Evolutionary conservation across 2,329 filamentous ascomycete genomes (phyloP), one percentile per base, ranked within the genome.

Genomic region (Ophiostoma quercus): DNA sequence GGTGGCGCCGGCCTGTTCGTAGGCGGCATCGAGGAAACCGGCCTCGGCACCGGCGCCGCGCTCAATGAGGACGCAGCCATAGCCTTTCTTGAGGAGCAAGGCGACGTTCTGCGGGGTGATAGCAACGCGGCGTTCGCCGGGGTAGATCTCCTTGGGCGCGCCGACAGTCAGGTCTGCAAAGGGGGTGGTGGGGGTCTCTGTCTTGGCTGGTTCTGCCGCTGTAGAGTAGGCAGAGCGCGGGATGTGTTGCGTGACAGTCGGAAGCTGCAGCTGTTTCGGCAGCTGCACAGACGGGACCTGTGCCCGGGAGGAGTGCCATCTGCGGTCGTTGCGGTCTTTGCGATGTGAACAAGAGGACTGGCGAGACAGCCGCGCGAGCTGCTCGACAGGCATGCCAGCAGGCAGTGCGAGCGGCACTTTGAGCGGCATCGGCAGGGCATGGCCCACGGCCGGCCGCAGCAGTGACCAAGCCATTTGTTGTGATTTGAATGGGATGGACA

Each of bases 11-110:
- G 91, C 91, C 73, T 88, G 84, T 75, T 89, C 85, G 75, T 96
- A 96, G 43, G 88, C 91, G 54, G 88, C 83, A 73, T 96, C 92
- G 2, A 85, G 85, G 75, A 96, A 93, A 71, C 92, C 90, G 60
- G 93, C 92, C 73, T 87, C 84, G 66, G 84, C 82, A 11, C 93
- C 93, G n/a, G 92, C 92, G 51, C 91, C 91, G 25, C 88, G 87
- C 80, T 96, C 91, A 51, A 97, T 85, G 2, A 96, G 80, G 32
- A 97, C 86, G 72, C 88, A 87, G 43, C 84, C 84, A 77, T 92
- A 95, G 43, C 92, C 93, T 78, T 96, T 96, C 78, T 96, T 96
- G 73, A 94, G 86, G 1, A 97, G 81, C 0, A 96, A 81, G 1
- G 89, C 85, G 19, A 93, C 91, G 80, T 96, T 96, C 73, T 91